Base-by-base conservation (phyloP, 306 rosid species). In the Cucurbita pepo region DNA sequence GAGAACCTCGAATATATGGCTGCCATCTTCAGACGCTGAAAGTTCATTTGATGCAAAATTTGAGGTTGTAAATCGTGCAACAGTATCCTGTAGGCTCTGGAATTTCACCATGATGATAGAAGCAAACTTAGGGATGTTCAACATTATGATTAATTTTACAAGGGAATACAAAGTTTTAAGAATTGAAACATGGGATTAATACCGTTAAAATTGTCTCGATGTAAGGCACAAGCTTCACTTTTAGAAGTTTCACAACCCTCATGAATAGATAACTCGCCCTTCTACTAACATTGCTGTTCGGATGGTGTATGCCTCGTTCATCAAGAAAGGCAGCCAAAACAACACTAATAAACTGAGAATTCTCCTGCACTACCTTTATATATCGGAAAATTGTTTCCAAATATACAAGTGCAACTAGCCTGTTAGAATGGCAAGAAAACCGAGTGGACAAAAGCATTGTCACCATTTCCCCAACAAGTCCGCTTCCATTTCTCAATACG, bases 241-340 rank as follows among this genome's bases (percentile, higher is more conserved):
- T 94, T 80, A 94, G 82, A 84, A 89, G 79, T 78, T 88, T 94
- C 66, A 94, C 99, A 71, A 88, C 87, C 90, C 96, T 89, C 99
- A 91, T 88, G 74, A 91, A 91, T 73, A 89, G 86, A 85, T 94
- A 94, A 77, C 97, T 88, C 45, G 97, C 97, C 84, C 99, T 89
- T 74, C 88, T 85, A 75, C 91, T 88, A 53, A 94, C 97, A 63
- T 87, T 88, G 82, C 84, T 73, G 75, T 88, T 94, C 54, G 88
- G 84, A 80, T 94, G 99, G 85, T 85, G 96, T 84, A 91, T 86
- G 51, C 99, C 97, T 81, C 99, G 89, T 79, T 94, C 99, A 83
- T 94, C 99, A 66, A 94, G 99, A 84, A 91, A 94, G 71, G 91
- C 95, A 82, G 91, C 70, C 75, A 94, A 78, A 73, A 94, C 96